These are phyloP conservation scores for Sporothrix phasma DNA, from an alignment of 2,329 filamentous ascomycete genomes.

Conservation along the genomic window DNA sequence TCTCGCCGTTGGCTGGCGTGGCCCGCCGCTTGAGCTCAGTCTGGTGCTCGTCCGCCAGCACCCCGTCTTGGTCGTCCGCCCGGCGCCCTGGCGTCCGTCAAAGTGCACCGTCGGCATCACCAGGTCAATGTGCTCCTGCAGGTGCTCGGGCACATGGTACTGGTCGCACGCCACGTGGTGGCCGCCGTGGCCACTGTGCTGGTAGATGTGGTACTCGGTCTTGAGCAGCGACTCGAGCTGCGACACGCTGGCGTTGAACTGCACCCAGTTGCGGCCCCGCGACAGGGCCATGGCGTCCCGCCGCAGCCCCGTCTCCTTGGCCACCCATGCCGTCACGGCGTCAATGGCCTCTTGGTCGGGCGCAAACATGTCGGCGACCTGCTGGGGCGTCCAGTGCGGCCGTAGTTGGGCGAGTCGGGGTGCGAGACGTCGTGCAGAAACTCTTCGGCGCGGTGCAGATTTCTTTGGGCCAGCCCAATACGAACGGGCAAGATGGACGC, in stretches of 20 bases:
- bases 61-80: conserved; percentile 19
- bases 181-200: conserved; percentile 29
- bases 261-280: conserved; percentile 42
- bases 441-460: conserved; percentile 36
- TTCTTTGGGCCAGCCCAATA: conserved; percentile 37
- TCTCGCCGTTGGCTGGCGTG: conserved; percentile 1
- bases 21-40: conserved; percentile 23
- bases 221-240: conserved; percentile 44
- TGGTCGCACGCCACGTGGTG: conserved; percentile 33
- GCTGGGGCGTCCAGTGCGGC: conserved; percentile 37
- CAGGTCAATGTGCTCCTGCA: conserved; percentile 31
- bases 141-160: conserved; percentile 31
- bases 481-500: conserved; percentile 27
- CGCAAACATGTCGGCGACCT: conserved; percentile 36
- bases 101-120: conserved; percentile 33
- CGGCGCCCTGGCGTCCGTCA: conserved; percentile 26
- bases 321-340: conserved; percentile 44
- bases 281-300: conserved; percentile 39
- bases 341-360: conserved; percentile 36
- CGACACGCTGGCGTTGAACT: conserved; percentile 43
- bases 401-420: conserved; percentile 35
- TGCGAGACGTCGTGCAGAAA: conserved; percentile 35
- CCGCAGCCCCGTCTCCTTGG: conserved; percentile 37
- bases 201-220: conserved; percentile 43
- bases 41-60: conserved; percentile 20